Base-by-base conservation (phyloP, 352 stramenopile genomes). In the Pythium rhizo-oryzae region DNA sequence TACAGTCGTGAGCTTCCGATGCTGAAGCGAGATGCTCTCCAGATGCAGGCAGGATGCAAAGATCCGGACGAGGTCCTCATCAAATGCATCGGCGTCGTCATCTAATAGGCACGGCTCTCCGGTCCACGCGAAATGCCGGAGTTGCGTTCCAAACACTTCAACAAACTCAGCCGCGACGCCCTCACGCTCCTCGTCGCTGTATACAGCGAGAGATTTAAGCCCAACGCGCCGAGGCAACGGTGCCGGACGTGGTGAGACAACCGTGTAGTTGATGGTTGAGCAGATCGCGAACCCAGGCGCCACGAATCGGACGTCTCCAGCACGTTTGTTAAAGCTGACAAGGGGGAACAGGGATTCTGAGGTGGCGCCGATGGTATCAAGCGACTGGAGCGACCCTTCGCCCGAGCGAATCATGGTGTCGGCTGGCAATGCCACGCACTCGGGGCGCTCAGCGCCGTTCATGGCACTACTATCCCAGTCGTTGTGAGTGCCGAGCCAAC, bases 81-180 rank as follows among this genome's bases (percentile, higher is more conserved):
- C 24, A 41, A 57, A 57, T 6, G 3, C n/a, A 4, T 39, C 12
- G n/a, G 12, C 23, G 23, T 57, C 4, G 15, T 57, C 51, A 9
- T 57, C 1, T 11, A 57, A 25, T 11, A 57, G 30, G 23, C 24
- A 24, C 24, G 13, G 11, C 13, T 57, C 51, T 5, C 23, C 51
- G 2, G 51, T 23, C 51, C 51, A 57, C 4, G 8, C 19, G 18
- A 57, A 57, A 15, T 41, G 23, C 4, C 25, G 51, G 11, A 57
- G 25, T 2, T 8, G 13, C 11, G 3, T 33, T 23, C 51, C 51
- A 41, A 57, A 57, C 51, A 57, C 18, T 11, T 21, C 15, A 15
- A 57, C 51, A 41, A 43, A 57, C 51, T 57, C 24, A 23, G 51
- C 37, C 25, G 51, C 51, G 12, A 57, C 51, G 51, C 51, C 51